Percentiles rank a stretch among this genome's conserved stretches.
Evolutionary conservation across 1,139 yeast species (phyloP).

Genomic region (Yamadazyma blattariae): DNA sequence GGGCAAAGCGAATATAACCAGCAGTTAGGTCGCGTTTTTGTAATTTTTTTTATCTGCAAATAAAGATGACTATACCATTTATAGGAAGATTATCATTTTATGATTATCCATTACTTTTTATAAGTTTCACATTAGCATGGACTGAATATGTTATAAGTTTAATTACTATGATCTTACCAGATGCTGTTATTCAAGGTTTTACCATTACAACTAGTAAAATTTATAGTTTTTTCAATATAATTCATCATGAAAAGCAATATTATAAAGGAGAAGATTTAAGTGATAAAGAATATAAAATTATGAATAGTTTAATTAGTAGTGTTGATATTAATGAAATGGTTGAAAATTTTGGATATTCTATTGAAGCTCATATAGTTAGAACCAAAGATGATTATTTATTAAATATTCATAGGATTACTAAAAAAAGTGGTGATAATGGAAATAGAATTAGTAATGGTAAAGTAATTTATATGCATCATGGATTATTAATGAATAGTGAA

Average conservation of each 20-base stretch:
- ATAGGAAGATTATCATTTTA: slow-evolving; percentile 30
- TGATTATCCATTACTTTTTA: slow-evolving; percentile 37
- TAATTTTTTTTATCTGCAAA: no score
- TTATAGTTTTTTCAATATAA: slow-evolving; percentile 27
- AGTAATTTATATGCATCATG: slow-evolving; percentile 85
- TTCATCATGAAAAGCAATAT: slow-evolving; percentile 8
- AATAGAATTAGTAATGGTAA: slow-evolving; percentile 25
- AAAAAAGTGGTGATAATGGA: not conserved
- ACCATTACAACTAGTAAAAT: slow-evolving; percentile 27
- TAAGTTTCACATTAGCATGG: slow-evolving; percentile 42
- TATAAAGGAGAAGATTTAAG: slow-evolving; percentile 11
- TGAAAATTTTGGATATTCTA: slow-evolving; percentile 34
- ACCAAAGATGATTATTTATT: slow-evolving; percentile 39
- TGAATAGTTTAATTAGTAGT: slow-evolving; percentile 22
- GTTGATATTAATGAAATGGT: slow-evolving; percentile 35
- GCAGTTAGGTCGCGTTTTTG: no score
- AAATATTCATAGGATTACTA: slow-evolving; percentile 29
- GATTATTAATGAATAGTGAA: slow-evolving; percentile 86
- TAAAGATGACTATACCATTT: slow-evolving; percentile 26
- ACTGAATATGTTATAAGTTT: slow-evolving; percentile 32
- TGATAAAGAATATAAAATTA: slow-evolving; percentile 5
- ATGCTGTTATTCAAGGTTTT: slow-evolving; percentile 25
- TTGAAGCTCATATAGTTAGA: slow-evolving; percentile 38
- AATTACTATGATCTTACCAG: slow-evolving; percentile 35
- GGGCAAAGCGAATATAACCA: no score